Evolutionary conservation across 768 basidiomycete genomes (phyloP).

Genomic region (Leucocoprinus sp.): DNA sequence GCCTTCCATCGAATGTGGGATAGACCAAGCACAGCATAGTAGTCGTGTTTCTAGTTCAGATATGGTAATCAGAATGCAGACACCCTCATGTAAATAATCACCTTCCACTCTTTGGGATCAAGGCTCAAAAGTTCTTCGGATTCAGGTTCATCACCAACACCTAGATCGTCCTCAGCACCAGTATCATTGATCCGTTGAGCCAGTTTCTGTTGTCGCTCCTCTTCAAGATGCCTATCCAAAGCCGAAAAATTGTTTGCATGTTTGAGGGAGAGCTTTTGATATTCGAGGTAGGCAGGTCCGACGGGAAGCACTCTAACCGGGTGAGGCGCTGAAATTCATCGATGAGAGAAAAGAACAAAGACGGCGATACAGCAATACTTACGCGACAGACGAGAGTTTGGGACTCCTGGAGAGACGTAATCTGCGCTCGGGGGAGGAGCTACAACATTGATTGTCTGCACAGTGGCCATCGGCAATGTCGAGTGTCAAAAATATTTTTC

Average conservation of each 20-base stretch:
- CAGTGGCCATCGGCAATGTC: slow-evolving; percentile 5
- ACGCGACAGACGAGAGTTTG: slow-evolving; percentile 23
- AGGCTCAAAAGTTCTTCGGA: slow-evolving; percentile 52
- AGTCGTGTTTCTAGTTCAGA: slow-evolving; percentile 81
- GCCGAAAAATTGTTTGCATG: slow-evolving; percentile 77
- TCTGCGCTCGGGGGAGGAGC: slow-evolving; percentile 18
- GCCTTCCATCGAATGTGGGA: slow-evolving; percentile 85
- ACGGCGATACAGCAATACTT: background rate
- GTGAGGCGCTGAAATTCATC: slow-evolving; percentile 22
- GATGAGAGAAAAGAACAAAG: background rate
- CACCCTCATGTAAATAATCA: slow-evolving; percentile 18
- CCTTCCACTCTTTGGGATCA: slow-evolving; percentile 99
- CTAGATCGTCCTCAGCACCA: slow-evolving; percentile 74
- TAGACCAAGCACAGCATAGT: slow-evolving; percentile 94
- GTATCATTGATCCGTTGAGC: slow-evolving; percentile 36
- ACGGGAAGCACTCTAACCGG: slow-evolving; percentile 62
- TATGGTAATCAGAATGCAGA: background rate
- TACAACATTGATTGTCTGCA: slow-evolving; percentile 19
- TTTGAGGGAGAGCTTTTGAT: slow-evolving; percentile 67
- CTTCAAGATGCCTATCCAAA: slow-evolving; percentile 58
- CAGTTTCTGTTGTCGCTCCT: slow-evolving; percentile 36
- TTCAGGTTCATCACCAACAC: slow-evolving; percentile 90
- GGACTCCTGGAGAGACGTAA: slow-evolving; percentile 20
- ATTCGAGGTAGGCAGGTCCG: slow-evolving; percentile 80
- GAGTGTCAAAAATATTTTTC: too few species aligned